Base-by-base conservation (phyloP, 108 stramenopile genomes). In the Pseudonitzschia multiseries region DNA sequence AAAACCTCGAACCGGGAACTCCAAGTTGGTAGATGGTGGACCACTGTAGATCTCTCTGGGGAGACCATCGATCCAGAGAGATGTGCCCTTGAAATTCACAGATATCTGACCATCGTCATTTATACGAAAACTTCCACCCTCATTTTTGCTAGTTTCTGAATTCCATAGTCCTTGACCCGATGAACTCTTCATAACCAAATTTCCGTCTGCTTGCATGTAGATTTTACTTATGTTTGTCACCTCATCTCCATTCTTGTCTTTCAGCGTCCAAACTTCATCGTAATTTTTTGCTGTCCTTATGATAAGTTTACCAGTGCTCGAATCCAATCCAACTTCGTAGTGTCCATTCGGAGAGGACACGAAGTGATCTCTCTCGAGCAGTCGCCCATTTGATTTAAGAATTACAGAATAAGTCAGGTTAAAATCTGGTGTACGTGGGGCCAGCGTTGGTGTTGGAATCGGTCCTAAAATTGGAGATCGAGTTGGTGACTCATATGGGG, bases 141-240 rank as follows among this genome's bases (percentile, higher is more conserved):
- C 3, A 66, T 73, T 65, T 31, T 66, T 52, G 24, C 48, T 50
- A 2, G 73, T 73, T 44, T 73, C 52, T 22, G 64, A 57, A 46
- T 48, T 51, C 73, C 73, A 73, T n/a, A 72, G 21, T 2, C 32
- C 36, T 22, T 65, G 24, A 12, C 33, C 40, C 66, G 21, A 21
- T 9, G 48, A 26, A 53, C 33, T 46, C 33, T 62, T 24, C 18
- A 73, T 21, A 26, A 73, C 64, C 31, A 73, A 41, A 52, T 73
- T 73, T 29, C 73, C 73, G 56, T 73, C 73, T 20, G 46, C 0
- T 41, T 73, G 73, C 64, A 73, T 57, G 57, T 36, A 72, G 9
- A 61, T 31, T 17, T 57, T 50, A 56, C 71, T 22, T 9, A 71
- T 66, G 66, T 72, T 54, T 1, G 54, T 21, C 28, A 57, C 33